These are phyloP conservation scores for Ustilago bromivora DNA, from an alignment of 1,284 basidiomycete genomes.

Conservation along the genomic window DNA sequence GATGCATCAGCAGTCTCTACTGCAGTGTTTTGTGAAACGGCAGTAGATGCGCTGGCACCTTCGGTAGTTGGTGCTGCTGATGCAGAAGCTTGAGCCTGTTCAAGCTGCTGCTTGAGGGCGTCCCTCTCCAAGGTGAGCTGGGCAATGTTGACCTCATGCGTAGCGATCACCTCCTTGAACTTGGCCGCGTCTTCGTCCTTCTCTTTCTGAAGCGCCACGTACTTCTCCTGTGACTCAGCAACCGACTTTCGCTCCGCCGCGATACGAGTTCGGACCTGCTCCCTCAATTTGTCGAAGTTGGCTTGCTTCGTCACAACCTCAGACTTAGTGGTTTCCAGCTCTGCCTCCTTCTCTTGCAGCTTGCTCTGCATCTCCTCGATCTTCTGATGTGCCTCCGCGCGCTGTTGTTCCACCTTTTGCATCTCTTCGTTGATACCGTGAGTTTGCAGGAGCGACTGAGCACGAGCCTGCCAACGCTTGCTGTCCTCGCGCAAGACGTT, in stretches of 20 bases:
- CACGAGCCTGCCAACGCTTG: slow-evolving; percentile 85
- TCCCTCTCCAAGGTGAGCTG: slow-evolving; percentile 46
- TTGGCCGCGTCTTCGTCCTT: slow-evolving; percentile 58
- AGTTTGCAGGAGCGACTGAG: slow-evolving; percentile 82
- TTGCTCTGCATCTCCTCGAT: slow-evolving; percentile 44
- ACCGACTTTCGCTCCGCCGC: slow-evolving; percentile 55
- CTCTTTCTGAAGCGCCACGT: slow-evolving; percentile 68
- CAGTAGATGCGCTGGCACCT: slow-evolving; percentile 16
- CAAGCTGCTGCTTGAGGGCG: slow-evolving; percentile 69
- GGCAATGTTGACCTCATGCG: slow-evolving; percentile 36
- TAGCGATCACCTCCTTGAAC: slow-evolving; percentile 40
- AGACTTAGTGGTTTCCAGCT: slow-evolving; percentile 29
- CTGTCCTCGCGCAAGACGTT: slow-evolving; percentile 82
- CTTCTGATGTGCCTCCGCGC: slow-evolving; percentile 49
- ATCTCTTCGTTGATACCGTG: slow-evolving; percentile 81
- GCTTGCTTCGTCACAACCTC: slow-evolving; percentile 52
- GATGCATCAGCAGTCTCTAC: slow-evolving; percentile 37
- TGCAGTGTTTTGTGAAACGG: slow-evolving; percentile 28
- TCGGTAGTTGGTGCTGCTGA: slow-evolving; percentile 41
- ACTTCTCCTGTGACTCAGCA: slow-evolving; percentile 70
- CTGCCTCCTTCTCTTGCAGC: slow-evolving; percentile 32
- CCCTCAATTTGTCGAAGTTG: slow-evolving; percentile 61
- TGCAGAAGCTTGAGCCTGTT: slow-evolving; percentile 37
- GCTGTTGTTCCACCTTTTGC: slow-evolving; percentile 64
- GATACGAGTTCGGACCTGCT: slow-evolving; percentile 61